Percentiles rank a stretch among this genome's conserved stretches.
Conservation (phyloP, 306 rosid genomes). For the Abrus precatorius region DNA sequence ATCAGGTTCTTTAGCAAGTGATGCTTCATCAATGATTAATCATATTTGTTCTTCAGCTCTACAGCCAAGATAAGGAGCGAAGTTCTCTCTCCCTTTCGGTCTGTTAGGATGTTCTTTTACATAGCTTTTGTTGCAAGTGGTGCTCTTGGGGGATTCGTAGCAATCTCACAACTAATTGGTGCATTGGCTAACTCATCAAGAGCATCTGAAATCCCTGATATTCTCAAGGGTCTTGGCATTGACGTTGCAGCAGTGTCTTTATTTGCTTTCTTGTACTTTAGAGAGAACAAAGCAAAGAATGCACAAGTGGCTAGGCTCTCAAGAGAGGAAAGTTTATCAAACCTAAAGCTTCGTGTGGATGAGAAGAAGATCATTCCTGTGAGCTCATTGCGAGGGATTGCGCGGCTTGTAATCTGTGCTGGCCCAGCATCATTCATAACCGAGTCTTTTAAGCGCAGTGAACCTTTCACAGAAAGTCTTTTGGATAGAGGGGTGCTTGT, state of each 20-base stretch:
- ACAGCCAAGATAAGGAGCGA: constrained; percentile 84
- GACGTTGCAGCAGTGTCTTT: constrained; percentile 84
- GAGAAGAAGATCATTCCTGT: constrained; percentile 73
- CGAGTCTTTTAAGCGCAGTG: constrained; percentile 77
- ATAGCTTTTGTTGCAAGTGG: constrained; percentile 80
- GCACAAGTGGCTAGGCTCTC: constrained; percentile 83
- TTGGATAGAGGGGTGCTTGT: constrained; percentile 91
- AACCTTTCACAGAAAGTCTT: constrained; percentile 79
- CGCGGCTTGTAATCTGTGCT: constrained; percentile 90
- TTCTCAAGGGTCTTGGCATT: constrained; percentile 75
- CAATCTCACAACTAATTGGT: constrained; percentile 72
- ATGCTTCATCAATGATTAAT: constrained; percentile 61
- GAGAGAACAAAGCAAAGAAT: constrained; percentile 84
- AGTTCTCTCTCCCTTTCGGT: constrained; percentile 85
- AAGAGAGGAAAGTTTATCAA: constrained; percentile 84
- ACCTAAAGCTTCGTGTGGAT: constrained; percentile 82
- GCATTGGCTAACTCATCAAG: constrained; percentile 81
- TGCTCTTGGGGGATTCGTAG: constrained; percentile 75
- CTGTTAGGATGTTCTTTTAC: constrained; percentile 91
- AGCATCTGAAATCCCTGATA: constrained; percentile 65
- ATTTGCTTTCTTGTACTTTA: constrained; percentile 77
- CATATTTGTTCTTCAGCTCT: constrained; percentile 74
- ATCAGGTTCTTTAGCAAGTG: constrained; percentile 63
- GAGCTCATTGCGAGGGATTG: constrained; percentile 80
- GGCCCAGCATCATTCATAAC: constrained; percentile 75